Conservation (phyloP, 495 filamentous ascomycete genomes). For the Aeminium ludgeri region DNA sequence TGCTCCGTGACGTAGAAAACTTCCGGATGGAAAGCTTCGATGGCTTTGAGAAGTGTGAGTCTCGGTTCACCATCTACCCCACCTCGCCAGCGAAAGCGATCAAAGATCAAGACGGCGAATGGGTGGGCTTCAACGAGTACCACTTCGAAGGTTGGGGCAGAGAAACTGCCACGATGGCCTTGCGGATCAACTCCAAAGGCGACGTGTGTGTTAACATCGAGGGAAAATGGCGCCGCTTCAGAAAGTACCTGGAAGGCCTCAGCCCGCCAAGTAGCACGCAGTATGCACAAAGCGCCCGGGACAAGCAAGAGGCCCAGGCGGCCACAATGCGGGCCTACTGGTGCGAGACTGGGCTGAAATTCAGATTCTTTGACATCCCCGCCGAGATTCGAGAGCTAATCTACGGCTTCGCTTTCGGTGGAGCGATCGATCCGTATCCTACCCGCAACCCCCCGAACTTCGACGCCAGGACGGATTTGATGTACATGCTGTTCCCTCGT, state of each 20-base stretch:
- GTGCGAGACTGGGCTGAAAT: slow-evolving; percentile 7
- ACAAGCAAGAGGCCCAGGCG: neutral
- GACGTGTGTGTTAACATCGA: neutral
- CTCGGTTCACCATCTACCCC: neutral
- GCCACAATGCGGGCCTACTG: too few species aligned
- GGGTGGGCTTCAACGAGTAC: slow-evolving; percentile 1
- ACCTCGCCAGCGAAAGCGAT: neutral
- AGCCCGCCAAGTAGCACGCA: neutral
- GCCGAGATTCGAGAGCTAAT: slow-evolving; percentile 11
- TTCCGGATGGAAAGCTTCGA: neutral
- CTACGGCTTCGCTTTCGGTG: slow-evolving; percentile 7
- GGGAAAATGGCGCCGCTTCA: neutral
- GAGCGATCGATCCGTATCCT: slow-evolving; percentile 8
- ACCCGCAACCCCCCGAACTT: neutral
- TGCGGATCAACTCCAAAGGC: neutral
- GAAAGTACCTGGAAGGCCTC: neutral
- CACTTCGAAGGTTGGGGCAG: neutral
- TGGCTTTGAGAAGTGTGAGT: neutral
- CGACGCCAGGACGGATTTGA: neutral
- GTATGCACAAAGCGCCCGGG: neutral
- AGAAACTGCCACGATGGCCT: neutral
- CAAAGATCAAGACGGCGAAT: neutral
- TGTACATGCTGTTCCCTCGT: neutral
- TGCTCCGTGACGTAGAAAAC: neutral
- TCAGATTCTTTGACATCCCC: slow-evolving; percentile 11